Base-by-base conservation (phyloP, 164 flowering plant species). In the Berberis thunbergii region DNA sequence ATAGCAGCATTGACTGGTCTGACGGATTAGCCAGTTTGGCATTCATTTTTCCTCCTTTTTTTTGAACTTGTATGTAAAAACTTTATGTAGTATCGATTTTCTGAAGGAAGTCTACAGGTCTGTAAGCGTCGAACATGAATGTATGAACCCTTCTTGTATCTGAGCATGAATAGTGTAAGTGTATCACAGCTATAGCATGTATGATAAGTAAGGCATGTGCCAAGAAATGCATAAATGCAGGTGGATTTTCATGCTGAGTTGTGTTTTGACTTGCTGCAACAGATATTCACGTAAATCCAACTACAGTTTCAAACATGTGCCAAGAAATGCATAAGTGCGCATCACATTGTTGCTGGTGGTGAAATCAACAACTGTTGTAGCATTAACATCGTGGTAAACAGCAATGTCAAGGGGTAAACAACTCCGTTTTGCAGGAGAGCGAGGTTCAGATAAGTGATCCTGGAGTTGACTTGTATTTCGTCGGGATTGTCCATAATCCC, bases 301-400 rank as follows among this genome's bases (percentile, higher is more conserved):
- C 38, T 7, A 8, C 56, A 41, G 59, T 49, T 41, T 54, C 4
- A 6, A 4, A 57, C 62, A 71, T 69, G 77, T 62, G 45, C 4
- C 67, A 62, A 8, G 7, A 54, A 59, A 43, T 42, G 45, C 4
- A 11, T 9, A 55, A 60, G 3, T 70, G 69, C 50, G 53, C 68
- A 70, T 8, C 68, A 61, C 4, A 68, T 69, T 45, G 48, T 42
- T 4, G 12, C 63, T 5, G 70, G 73, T 57, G 75, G 71, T 57
- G 77, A 79, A 59, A 49, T 69, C 0, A 52, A 42, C 4, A 70
- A 72, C 57, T 50, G 78, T 66, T 83, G 79, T 64, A 70, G 76
- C 77, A 72, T 88, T 62, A 89, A 86, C 77, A 82, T 90, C 8
- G 83, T 78, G 54, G 67, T 88, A 43, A 90, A 82, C 80, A 90